Percentiles rank a stretch among this genome's conserved stretches.
phyloP scores from a whole-genome alignment of 2,329 filamentous ascomycete genomes.

The Aspergillus melleus region DNA sequence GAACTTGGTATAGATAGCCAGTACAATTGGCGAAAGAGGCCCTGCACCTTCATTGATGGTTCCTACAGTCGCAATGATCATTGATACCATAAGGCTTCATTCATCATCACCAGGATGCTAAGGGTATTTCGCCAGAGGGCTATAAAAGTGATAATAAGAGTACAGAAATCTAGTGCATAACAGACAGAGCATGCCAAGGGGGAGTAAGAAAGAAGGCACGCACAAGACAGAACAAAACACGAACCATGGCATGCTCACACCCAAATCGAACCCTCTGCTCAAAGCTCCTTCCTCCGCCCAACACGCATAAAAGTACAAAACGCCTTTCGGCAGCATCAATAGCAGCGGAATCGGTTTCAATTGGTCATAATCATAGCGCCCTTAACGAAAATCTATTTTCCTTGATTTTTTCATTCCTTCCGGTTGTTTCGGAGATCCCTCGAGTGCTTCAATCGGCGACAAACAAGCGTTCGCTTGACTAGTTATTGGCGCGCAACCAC shows the following conservation, averaged over 20 bases:
- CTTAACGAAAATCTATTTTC: slow-evolving; percentile 13
- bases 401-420: slow-evolving; percentile 1
- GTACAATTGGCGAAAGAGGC: too few relatives aligned
- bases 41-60: background rate
- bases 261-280: slow-evolving; percentile 2
- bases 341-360: slow-evolving; percentile 7
- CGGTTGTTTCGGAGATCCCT: background rate
- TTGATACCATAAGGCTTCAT: slow-evolving; percentile 11
- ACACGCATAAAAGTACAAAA: slow-evolving; percentile 22
- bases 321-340: slow-evolving; percentile 14
- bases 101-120: slow-evolving; percentile 20
- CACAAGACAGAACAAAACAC: slow-evolving; percentile 6
- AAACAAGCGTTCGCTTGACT: background rate
- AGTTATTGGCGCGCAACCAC: background rate
- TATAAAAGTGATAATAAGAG: slow-evolving; percentile 2
- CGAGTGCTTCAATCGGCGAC: background rate
- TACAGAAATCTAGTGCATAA: slow-evolving; percentile 12
- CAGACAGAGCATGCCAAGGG: slow-evolving; percentile 1
- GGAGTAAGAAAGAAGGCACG: background rate
- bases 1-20: too few relatives aligned
- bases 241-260: background rate
- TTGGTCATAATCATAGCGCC: slow-evolving; percentile 24
- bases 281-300: background rate
- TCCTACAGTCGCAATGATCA: background rate
- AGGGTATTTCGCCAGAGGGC: slow-evolving; percentile 19